Percentiles rank a stretch among this genome's conserved stretches.
phyloP scores from a whole-genome alignment of 768 basidiomycete genomes.

The Chlorophyllum brunneum region DNA sequence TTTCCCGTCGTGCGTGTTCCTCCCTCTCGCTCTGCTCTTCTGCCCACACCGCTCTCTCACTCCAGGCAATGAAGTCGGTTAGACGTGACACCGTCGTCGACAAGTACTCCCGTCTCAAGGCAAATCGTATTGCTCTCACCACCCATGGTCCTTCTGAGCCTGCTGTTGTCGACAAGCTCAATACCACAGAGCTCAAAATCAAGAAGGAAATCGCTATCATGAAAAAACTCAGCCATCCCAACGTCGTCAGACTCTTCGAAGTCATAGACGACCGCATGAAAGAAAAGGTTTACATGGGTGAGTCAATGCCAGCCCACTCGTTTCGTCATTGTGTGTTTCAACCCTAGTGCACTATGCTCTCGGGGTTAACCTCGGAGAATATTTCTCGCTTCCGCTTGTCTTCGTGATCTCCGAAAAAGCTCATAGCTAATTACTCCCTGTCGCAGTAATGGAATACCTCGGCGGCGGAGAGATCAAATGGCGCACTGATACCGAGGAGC shows the following conservation, averaged over 20 bases:
- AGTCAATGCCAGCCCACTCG: slow-evolving; percentile 26
- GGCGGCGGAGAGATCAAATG: slow-evolving; percentile 94
- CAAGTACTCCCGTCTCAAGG: slow-evolving; percentile 34
- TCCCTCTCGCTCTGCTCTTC: not conserved
- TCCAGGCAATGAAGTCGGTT: slow-evolving; percentile 77
- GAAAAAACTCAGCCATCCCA: slow-evolving; percentile 91
- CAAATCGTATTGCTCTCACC: slow-evolving; percentile 36
- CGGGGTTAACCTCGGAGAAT: slow-evolving; percentile 8
- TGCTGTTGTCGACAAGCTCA: slow-evolving; percentile 63
- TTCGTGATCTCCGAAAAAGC: slow-evolving; percentile 3
- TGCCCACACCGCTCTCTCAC: not conserved
- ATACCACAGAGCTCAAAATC: slow-evolving; percentile 79
- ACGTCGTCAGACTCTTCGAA: slow-evolving; percentile 86
- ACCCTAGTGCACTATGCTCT: not conserved
- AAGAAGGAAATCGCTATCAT: slow-evolving; percentile 96
- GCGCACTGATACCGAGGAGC: slow-evolving; percentile 59
- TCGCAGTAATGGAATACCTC: slow-evolving; percentile 91
- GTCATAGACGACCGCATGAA: slow-evolving; percentile 91
- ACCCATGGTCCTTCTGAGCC: slow-evolving; percentile 35
- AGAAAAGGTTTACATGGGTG: slow-evolving; percentile 92
- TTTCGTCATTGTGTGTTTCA: not conserved
- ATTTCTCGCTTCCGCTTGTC: not conserved
- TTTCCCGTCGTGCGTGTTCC: slow-evolving; percentile 35
- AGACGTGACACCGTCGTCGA: slow-evolving; percentile 67
- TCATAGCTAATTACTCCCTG: slow-evolving; percentile 12